These are phyloP conservation scores for Fusarium pilosicola DNA, from an alignment of 2,329 filamentous ascomycete species.

Conservation along the genomic window DNA sequence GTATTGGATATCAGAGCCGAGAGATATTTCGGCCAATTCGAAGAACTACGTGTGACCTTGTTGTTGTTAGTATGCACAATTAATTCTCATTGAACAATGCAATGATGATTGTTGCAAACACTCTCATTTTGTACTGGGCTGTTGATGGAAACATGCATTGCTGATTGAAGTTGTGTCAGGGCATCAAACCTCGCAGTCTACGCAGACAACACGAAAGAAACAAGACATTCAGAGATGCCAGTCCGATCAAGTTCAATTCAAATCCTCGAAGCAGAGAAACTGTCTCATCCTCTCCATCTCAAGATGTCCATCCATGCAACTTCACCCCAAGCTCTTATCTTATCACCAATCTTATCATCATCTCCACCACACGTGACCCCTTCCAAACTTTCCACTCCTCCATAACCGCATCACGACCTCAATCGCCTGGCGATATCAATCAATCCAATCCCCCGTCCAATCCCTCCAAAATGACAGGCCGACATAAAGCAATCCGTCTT, in stretches of 20 bases:
- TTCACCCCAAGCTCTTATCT: background rate
- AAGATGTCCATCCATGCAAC: background rate
- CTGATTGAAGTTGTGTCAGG: background rate
- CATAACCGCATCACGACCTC: slow-evolving; percentile 13
- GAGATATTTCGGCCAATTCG: rapidly evolving
- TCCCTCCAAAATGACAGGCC: slow-evolving; percentile 53
- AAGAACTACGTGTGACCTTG: background rate
- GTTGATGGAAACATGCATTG: background rate
- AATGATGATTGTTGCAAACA: background rate
- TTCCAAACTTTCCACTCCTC: slow-evolving; percentile 37
- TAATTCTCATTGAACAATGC: background rate
- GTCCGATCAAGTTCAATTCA: rapidly evolving
- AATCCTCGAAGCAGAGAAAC: background rate
- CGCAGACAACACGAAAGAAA: background rate
- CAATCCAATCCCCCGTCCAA: background rate
- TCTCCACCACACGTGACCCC: slow-evolving; percentile 36
- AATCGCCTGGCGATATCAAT: background rate
- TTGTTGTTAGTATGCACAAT: background rate
- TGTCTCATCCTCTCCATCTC: background rate
- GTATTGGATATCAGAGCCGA: background rate
- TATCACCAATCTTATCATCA: slow-evolving; percentile 4
- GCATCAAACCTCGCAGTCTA: background rate
- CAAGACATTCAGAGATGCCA: rapidly evolving
- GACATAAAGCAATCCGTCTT: slow-evolving; percentile 64
- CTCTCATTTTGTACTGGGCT: background rate